Percentiles rank a stretch among this genome's conserved stretches.
phyloP scores from a whole-genome alignment of 208 protist species.

The Trypanosoma vivax region DNA sequence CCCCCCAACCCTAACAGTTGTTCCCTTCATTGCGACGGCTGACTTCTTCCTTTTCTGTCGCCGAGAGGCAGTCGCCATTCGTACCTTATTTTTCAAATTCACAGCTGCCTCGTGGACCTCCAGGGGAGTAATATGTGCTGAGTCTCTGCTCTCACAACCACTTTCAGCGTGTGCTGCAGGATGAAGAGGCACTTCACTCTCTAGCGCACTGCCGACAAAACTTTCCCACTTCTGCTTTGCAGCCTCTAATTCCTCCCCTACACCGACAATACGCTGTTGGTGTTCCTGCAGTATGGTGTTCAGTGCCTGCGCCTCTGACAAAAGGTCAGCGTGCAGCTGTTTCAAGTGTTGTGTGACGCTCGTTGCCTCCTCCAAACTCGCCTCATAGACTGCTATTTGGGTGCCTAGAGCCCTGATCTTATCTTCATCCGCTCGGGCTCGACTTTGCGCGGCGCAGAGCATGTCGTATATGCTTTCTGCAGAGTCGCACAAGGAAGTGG shows the following conservation, averaged over 20 bases:
- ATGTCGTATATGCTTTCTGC: slow-evolving; percentile 23
- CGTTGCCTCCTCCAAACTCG: not conserved
- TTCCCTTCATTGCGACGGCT: too few species aligned
- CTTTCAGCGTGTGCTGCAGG: not conserved
- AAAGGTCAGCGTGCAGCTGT: not conserved
- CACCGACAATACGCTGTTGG: slow-evolving; percentile 1
- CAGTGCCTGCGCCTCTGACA: not conserved
- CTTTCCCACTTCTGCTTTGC: not conserved
- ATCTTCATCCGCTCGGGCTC: slow-evolving; percentile 18
- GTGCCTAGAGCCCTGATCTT: slow-evolving; percentile 14
- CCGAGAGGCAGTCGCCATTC: not conserved
- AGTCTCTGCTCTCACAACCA: too few species aligned
- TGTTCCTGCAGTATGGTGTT: slow-evolving; percentile 2
- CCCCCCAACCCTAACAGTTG: too few species aligned
- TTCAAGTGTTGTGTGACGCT: not conserved
- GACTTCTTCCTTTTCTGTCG: not conserved
- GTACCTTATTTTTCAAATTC: slow-evolving; percentile 7
- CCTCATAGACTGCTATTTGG: slow-evolving; percentile 7
- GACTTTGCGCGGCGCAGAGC: slow-evolving; percentile 17
- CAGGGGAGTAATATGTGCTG: slow-evolving; percentile 2
- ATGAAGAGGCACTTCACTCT: slow-evolving; percentile 6
- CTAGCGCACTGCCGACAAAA: not conserved
- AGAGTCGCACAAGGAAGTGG: slow-evolving; percentile 4
- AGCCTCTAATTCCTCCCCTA: slow-evolving; percentile 2
- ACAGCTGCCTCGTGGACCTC: not conserved